Base-by-base conservation (phyloP, 2,329 filamentous ascomycete species). In the Intubia oerlemansii region DNA sequence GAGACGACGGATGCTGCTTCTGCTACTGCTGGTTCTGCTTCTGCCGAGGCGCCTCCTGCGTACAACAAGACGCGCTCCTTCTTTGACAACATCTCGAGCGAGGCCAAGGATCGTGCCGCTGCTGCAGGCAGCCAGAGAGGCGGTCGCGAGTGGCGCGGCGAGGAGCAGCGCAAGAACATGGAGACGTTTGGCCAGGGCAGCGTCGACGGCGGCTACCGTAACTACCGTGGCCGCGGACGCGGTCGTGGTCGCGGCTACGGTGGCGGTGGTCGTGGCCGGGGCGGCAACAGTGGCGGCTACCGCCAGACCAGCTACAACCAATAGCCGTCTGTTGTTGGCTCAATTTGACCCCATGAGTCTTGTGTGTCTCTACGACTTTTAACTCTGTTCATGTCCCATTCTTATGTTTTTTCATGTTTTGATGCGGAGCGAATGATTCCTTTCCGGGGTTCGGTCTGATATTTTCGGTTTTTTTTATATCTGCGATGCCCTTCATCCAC, bases 181-280 rank as follows among this genome's bases (percentile, higher is more conserved):
- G 88, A 98, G 54, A 98, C 88, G 0, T 98, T 98, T 41, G 88
- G 88, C 7, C 84, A 95, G 49, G 84, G 84, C 30, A 93, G 82
- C 40, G 84, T 98, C 14, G 88, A 98, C 41, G 74, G 69, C 28
- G 66, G 70, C 11, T 77, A 69, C 47, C 66, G 77, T 35, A 69
- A 71, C 30, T 88, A 72, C 50, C 73, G 82, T 29, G 79, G 81
- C 17, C 66, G 81, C 24, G 78, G 78, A 20, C 71, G 82, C 32
- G 78, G 79, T 14, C 66, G 76, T 27, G 72, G 75, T 16, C 54
- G 62, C 34, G 59, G 59, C 13, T 53, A 53, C 6, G 39, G 32
- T 24, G 44, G 45, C 13, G 41, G 49, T n/a, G 43, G 45, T 21
- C 48, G 50, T 29, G 48, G 51, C 20, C 42, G 50, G 29, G 41